These are phyloP conservation scores for Tetradesmus obliquus DNA, from an alignment of 139 green algal genomes.

Conservation along the genomic window DNA sequence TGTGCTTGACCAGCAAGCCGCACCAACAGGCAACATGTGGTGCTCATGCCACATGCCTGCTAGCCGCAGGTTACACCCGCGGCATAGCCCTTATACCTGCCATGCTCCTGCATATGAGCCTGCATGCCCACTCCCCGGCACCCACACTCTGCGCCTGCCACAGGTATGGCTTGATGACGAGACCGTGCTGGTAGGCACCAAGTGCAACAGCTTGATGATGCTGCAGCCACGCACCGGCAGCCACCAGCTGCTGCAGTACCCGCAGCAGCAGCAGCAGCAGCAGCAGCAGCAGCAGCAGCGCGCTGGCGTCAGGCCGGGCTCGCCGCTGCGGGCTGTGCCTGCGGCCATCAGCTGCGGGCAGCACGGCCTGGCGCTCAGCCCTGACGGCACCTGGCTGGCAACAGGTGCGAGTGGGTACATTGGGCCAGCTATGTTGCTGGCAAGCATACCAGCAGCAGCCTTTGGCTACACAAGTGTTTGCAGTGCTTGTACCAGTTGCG, in stretches of 20 bases:
- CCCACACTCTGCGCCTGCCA: neutral
- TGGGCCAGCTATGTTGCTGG: neutral
- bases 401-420: neutral
- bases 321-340: conserved; percentile 64
- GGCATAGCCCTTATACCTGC: too few species aligned
- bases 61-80: too few species aligned
- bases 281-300: conserved; percentile 31
- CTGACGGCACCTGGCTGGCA: conserved; percentile 1
- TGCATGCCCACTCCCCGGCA: too few species aligned
- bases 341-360: conserved; percentile 54
- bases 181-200: conserved; percentile 73
- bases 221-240: conserved; percentile 46
- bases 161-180: conserved; percentile 66
- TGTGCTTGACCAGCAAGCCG: too few species aligned
- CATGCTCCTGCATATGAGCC: neutral
- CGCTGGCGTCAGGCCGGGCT: neutral
- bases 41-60: too few species aligned
- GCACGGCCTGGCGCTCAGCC: conserved; percentile 31
- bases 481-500: neutral
- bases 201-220: conserved; percentile 72
- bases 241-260: conserved; percentile 29
- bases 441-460: neutral
- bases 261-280: neutral
- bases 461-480: too few species aligned
- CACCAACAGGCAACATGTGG: too few species aligned